A percentile compares a stretch with the other conserved stretches of the same genome.
These are phyloP conservation scores for Lyophyllum decastes DNA, from an alignment of 768 basidiomycete genomes.

Conservation along the genomic window DNA sequence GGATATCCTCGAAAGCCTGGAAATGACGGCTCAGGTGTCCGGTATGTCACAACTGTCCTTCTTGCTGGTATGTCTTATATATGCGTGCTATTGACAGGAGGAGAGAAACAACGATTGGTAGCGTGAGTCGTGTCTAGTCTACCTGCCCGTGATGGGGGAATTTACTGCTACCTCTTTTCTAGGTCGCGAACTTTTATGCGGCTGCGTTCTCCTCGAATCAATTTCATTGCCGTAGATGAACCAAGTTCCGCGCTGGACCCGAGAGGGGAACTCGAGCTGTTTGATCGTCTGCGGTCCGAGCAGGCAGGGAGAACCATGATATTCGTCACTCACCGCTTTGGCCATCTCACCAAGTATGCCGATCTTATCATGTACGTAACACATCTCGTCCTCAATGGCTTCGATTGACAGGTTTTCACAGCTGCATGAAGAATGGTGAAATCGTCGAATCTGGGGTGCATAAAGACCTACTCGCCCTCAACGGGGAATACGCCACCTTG, in stretches of 20 bases:
- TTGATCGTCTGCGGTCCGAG: slow-evolving; percentile 30
- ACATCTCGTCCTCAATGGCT: background rate
- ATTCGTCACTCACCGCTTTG: slow-evolving; percentile 39
- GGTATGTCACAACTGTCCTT: background rate
- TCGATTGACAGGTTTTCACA: slow-evolving; percentile 2
- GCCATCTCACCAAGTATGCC: slow-evolving; percentile 35
- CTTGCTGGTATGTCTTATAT: background rate
- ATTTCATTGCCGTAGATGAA: slow-evolving; percentile 46
- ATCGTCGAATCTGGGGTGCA: slow-evolving; percentile 34
- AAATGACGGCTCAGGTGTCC: slow-evolving; percentile 12
- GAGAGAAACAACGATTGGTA: slow-evolving; percentile 26
- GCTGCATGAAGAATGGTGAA: slow-evolving; percentile 37
- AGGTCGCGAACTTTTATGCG: slow-evolving; percentile 35
- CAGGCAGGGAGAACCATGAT: slow-evolving; percentile 40
- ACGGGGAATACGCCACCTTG: slow-evolving; percentile 33
- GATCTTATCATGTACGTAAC: slow-evolving; percentile 35
- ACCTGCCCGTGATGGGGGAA: background rate
- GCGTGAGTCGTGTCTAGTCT: slow-evolving; percentile 17
- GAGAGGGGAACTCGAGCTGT: slow-evolving; percentile 39
- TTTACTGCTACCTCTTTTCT: background rate
- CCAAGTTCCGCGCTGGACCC: slow-evolving; percentile 51
- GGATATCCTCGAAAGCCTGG: slow-evolving; percentile 13
- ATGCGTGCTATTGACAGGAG: slow-evolving; percentile 13
- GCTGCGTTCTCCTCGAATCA: slow-evolving; percentile 24
- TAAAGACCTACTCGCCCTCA: slow-evolving; percentile 28